Evolutionary conservation across 768 basidiomycete species (phyloP).

Genomic region (Boletus coccyginus): DNA sequence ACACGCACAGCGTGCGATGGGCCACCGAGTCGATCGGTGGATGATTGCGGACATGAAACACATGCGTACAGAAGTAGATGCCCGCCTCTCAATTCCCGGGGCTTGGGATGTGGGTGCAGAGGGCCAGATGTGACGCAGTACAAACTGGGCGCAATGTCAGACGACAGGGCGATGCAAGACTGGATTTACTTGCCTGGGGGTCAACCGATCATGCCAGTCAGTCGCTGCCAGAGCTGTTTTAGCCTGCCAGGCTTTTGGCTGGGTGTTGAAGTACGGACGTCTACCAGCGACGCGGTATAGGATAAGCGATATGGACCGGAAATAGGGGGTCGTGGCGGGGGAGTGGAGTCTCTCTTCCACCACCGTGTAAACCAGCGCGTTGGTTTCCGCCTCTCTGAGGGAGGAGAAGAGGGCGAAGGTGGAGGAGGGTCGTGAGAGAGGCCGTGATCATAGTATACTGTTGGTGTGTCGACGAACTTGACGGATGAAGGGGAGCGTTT

Average conservation of each 20-base stretch:
- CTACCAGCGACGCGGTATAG: conserved; percentile 32
- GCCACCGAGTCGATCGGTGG: conserved; percentile 20
- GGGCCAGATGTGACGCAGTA: neutral
- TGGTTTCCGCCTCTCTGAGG: conserved; percentile 8
- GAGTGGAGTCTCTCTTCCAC: conserved; percentile 21
- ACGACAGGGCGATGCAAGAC: neutral
- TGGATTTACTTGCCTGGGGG: neutral
- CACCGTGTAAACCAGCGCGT: conserved; percentile 27
- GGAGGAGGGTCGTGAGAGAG: conserved; percentile 15
- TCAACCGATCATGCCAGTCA: conserved; percentile 22
- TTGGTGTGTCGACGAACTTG: conserved; percentile 68
- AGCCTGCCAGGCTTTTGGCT: conserved; percentile 24
- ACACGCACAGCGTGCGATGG: conserved; percentile 25
- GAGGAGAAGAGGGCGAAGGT: conserved; percentile 4
- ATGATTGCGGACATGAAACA: conserved; percentile 14
- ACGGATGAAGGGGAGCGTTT: conserved; percentile 48
- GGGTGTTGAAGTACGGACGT: conserved; percentile 14
- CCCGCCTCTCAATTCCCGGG: neutral
- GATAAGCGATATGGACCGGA: conserved; percentile 33
- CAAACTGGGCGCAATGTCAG: neutral
- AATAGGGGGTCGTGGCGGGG: conserved; percentile 27
- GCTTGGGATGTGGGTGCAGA: neutral
- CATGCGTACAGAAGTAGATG: neutral
- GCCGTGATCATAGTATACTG: conserved; percentile 45
- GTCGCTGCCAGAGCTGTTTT: conserved; percentile 26